Evolutionary conservation across 768 basidiomycete genomes (phyloP).

Genomic region (Mycena albidolilacea): DNA sequence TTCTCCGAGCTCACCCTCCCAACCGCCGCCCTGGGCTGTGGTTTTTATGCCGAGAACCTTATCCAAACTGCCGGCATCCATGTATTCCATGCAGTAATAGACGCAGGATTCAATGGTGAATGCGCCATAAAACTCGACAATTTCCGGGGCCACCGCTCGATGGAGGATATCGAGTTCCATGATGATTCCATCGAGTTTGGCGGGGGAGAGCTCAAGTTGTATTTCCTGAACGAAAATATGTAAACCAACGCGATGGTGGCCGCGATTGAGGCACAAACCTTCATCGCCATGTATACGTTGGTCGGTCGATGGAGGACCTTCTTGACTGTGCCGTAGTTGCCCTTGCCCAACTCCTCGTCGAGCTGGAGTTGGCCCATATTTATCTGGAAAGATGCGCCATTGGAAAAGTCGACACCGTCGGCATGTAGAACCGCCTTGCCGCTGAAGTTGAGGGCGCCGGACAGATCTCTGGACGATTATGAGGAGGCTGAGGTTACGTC

Average conservation of each 20-base stretch:
- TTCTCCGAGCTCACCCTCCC: slow-evolving; percentile 43
- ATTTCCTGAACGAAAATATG: slow-evolving; percentile 81
- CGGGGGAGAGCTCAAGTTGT: slow-evolving; percentile 93
- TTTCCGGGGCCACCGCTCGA: slow-evolving; percentile 90
- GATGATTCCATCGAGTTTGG: slow-evolving; percentile 95
- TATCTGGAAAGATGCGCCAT: slow-evolving; percentile 91
- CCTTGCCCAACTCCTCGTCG: slow-evolving; percentile 94
- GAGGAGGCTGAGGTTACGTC: slow-evolving; percentile 15
- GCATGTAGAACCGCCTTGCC: slow-evolving; percentile 96
- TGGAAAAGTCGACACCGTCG: slow-evolving; percentile 87
- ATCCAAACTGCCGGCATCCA: slow-evolving; percentile 98
- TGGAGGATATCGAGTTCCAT: slow-evolving; percentile 99
- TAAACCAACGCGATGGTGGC: slow-evolving; percentile 28
- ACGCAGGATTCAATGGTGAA: slow-evolving; percentile 99
- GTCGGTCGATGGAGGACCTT: slow-evolving; percentile 95
- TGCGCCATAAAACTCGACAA: slow-evolving; percentile 98
- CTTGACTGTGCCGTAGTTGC: slow-evolving; percentile 98
- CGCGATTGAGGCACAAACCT: slow-evolving; percentile 67
- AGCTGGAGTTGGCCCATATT: slow-evolving; percentile 95
- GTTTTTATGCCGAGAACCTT: slow-evolving; percentile 68
- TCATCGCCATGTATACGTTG: slow-evolving; percentile 98
- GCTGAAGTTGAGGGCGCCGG: slow-evolving; percentile 93
- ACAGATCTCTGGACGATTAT: slow-evolving; percentile 80
- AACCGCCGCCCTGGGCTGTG: slow-evolving; percentile 36
- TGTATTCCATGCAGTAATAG: slow-evolving; percentile 99